A percentile compares a stretch with the other conserved stretches of the same genome.
These are phyloP conservation scores for Alternaria sp. DNA, from an alignment of 2,329 filamentous ascomycete genomes.

Conservation along the genomic window DNA sequence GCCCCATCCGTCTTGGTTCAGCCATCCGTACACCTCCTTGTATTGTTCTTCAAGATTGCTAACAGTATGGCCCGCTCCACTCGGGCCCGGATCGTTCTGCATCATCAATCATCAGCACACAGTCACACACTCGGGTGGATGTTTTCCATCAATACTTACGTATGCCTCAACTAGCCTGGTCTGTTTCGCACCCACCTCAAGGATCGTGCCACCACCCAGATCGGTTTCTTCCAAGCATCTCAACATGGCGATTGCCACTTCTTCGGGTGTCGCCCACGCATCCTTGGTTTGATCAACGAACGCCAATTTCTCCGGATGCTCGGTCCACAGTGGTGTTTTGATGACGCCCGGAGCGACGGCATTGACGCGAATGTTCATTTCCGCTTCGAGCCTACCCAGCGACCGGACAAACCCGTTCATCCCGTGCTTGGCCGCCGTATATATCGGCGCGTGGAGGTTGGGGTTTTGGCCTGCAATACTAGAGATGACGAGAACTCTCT, in stretches of 20 bases:
- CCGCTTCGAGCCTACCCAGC: conserved; percentile 56
- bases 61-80: conserved; percentile 55
- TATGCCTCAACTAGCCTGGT: conserved; percentile 58
- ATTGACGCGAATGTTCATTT: conserved; percentile 62
- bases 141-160: conserved; percentile 2
- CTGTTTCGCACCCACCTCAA: conserved; percentile 62
- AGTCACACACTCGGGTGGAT: not conserved
- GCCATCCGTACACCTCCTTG: conserved; percentile 58
- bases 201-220: conserved; percentile 54
- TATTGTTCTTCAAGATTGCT: conserved; percentile 51
- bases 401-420: conserved; percentile 58
- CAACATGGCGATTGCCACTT: conserved; percentile 66
- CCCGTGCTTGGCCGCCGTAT: conserved; percentile 55
- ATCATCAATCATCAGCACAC: not conserved
- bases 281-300: conserved; percentile 58
- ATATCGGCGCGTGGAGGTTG: conserved; percentile 47
- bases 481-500: conserved; percentile 54
- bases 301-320: conserved; percentile 65
- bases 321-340: conserved; percentile 67
- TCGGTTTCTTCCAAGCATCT: conserved; percentile 59
- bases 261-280: conserved; percentile 65
- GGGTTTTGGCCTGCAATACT: conserved; percentile 53
- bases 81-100: conserved; percentile 61
- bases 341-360: conserved; percentile 67
- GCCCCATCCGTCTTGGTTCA: conserved; percentile 60